Percentiles rank a stretch among this genome's conserved stretches.
phyloP scores from a whole-genome alignment of 805 yeast genomes.

The Clavispora vitiphila region DNA sequence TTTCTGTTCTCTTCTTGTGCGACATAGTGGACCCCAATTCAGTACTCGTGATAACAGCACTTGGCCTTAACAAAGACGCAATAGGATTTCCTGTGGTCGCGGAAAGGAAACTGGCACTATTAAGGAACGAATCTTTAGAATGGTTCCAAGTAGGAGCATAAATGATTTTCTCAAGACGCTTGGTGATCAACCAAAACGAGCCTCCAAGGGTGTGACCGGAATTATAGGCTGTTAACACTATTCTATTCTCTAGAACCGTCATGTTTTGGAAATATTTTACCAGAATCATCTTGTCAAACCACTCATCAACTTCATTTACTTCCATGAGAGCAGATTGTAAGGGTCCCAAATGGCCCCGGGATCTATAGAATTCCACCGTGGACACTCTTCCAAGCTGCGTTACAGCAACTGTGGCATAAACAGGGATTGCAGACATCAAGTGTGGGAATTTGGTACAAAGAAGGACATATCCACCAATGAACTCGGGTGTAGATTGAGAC shows the following conservation, averaged over 20 bases:
- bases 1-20: slow-evolving; percentile 58
- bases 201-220: slow-evolving; percentile 96
- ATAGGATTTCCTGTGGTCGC: slow-evolving; percentile 51
- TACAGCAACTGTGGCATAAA: slow-evolving; percentile 87
- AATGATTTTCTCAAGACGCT: slow-evolving; percentile 72
- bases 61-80: slow-evolving; percentile 68
- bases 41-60: slow-evolving; percentile 73
- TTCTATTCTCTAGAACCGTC: slow-evolving; percentile 57
- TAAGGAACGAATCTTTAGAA: slow-evolving; percentile 78
- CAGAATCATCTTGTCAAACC: slow-evolving; percentile 65
- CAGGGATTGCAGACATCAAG: slow-evolving; percentile 59
- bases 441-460: slow-evolving; percentile 54
- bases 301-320: slow-evolving; percentile 68
- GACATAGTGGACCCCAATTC: slow-evolving; percentile 61
- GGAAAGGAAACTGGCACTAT: slow-evolving; percentile 60
- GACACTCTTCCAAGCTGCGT: slow-evolving; percentile 79
- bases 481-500: slow-evolving; percentile 83
- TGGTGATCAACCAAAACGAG: slow-evolving; percentile 74
- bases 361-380: slow-evolving; percentile 76
- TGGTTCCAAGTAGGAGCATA: slow-evolving; percentile 96
- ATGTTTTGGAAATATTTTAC: slow-evolving; percentile 79
- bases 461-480: slow-evolving; percentile 72
- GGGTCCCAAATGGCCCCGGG: slow-evolving; percentile 74
- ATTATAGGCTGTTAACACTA: slow-evolving; percentile 73
- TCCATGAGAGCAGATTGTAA: slow-evolving; percentile 52